phyloP scores from a whole-genome alignment of 768 basidiomycete genomes.

The Xerocomus brunneocitrinus region DNA sequence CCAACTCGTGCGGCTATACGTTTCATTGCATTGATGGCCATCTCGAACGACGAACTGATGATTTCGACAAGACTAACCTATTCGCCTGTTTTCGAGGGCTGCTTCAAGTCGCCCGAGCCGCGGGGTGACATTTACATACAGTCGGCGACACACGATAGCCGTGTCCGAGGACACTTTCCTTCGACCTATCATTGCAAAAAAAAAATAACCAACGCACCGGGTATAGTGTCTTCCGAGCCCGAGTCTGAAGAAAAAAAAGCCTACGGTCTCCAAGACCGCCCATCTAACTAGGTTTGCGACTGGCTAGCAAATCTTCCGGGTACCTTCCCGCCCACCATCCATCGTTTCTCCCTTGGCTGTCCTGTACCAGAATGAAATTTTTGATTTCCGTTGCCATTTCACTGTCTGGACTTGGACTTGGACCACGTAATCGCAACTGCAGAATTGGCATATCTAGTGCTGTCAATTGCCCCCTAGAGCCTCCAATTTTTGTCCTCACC shows the following conservation, averaged over 20 bases:
- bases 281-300: background rate
- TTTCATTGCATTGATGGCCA: background rate
- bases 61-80: background rate
- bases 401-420: background rate
- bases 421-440: background rate
- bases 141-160: background rate
- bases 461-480: background rate
- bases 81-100: background rate
- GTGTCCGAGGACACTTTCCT: background rate
- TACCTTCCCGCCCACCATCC: background rate
- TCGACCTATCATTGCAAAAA: background rate
- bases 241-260: background rate
- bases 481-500: background rate
- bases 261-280: background rate
- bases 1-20: background rate
- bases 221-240: background rate
- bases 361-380: background rate
- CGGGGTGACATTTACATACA: background rate
- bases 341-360: background rate
- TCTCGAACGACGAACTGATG: background rate
- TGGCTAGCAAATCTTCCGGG: background rate
- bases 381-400: background rate
- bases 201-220: background rate
- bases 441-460: background rate
- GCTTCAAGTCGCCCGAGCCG: background rate